A percentile compares a stretch with the other conserved stretches of the same genome.
phyloP scores from a whole-genome alignment of 1,139 yeast genomes.

The Geotrichum macrosporum region DNA sequence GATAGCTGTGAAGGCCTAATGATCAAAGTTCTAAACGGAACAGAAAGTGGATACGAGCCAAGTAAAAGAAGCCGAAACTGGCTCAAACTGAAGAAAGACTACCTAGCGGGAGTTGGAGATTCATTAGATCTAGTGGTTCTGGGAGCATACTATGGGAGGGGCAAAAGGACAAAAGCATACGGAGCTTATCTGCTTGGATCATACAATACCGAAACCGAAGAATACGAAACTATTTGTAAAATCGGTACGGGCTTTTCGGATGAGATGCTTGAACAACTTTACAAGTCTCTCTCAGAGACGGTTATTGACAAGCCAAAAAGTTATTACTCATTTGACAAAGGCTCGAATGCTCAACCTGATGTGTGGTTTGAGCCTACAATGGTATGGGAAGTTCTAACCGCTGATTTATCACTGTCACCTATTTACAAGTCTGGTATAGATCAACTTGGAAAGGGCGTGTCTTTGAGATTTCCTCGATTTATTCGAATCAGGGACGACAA shows the following conservation, averaged over 20 bases:
- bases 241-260: conserved; percentile 97
- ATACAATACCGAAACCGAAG: conserved; percentile 84
- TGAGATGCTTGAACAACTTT: conserved; percentile 61
- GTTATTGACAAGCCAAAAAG: conserved; percentile 66
- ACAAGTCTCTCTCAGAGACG: conserved; percentile 61
- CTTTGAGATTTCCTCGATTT: conserved; percentile 88
- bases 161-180: conserved; percentile 89
- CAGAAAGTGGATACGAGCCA: conserved; percentile 84
- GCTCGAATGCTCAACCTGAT: conserved; percentile 62
- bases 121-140: conserved; percentile 88
- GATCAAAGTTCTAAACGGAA: conserved; percentile 85
- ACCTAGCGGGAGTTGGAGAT: conserved; percentile 81
- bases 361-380: conserved; percentile 93
- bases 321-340: conserved; percentile 62
- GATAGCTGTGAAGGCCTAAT: conserved; percentile 94
- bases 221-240: conserved; percentile 90
- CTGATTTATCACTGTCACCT: conserved; percentile 90
- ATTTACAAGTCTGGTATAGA: conserved; percentile 82
- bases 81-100: conserved; percentile 93
- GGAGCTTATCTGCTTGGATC: conserved; percentile 93
- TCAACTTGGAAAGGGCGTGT: conserved; percentile 79
- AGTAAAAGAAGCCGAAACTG: conserved; percentile 92
- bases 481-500: conserved; percentile 84
- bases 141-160: conserved; percentile 92
- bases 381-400: conserved; percentile 88